Evolutionary conservation across 805 yeast genomes (phyloP).

Genomic region (Priceomyces haplophilus): DNA sequence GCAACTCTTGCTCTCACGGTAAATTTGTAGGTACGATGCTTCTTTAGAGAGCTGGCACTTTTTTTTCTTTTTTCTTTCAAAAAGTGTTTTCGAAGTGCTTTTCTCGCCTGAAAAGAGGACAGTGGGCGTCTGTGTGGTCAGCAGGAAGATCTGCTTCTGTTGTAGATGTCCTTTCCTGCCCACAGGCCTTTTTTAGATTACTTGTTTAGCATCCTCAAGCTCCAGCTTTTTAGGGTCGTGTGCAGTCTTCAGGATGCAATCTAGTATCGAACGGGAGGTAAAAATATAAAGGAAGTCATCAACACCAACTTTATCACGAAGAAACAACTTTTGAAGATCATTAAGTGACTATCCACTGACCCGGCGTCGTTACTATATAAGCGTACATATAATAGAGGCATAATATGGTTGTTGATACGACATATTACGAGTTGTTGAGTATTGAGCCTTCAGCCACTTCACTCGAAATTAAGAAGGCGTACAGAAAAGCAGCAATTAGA

Average conservation of each 20-base stretch:
- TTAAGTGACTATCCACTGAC: background rate
- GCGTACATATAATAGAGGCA: background rate
- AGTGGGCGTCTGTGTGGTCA: no score
- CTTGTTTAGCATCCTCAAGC: no score
- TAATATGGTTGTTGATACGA: constrained; percentile 44
- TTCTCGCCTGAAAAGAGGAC: no score
- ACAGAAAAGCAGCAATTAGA: constrained; percentile 42
- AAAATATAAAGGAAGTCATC: background rate
- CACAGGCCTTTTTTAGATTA: no score
- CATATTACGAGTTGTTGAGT: constrained; percentile 40
- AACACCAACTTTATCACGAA: background rate
- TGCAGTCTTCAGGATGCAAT: background rate
- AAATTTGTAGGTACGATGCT: no score
- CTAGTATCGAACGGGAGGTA: background rate
- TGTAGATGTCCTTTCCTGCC: no score
- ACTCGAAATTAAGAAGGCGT: constrained; percentile 44
- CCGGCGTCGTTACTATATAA: background rate
- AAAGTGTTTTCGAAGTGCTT: no score
- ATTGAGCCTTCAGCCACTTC: constrained; percentile 36
- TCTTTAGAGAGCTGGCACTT: no score
- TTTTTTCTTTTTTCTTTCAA: no score
- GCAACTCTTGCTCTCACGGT: no score
- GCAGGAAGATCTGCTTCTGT: no score
- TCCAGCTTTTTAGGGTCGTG: no score
- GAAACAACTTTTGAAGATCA: background rate